Evolutionary conservation across 768 basidiomycete species (phyloP), one percentile per base, ranked within the genome.

Genomic region (Terana coerulea): DNA sequence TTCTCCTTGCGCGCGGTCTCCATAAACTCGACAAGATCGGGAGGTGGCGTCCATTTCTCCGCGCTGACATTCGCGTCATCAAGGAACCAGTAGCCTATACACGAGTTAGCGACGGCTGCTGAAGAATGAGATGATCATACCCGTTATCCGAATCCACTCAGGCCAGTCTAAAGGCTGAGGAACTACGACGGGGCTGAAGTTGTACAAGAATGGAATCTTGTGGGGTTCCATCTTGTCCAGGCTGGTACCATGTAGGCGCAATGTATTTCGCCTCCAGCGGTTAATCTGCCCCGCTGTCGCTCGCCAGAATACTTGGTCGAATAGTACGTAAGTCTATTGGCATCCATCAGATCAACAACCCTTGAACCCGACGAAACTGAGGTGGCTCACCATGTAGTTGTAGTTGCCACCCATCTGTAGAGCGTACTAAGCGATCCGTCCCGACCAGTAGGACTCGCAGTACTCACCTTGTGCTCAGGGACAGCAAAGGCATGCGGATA

Each of bases 401-500:
- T 98, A 99, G 54, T 90, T 76, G 24, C 95, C 95, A 10, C 95
- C 97, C 86, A 97, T 92, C 86, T 91, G 53, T 35, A 49, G 34
- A 46, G 36, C 37, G 41, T 34, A 51, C 24, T 43, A 26, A n/a
- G 26, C 39, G 12, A 46, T 30, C 22, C 41, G 22, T 25, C 30
- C 24, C 8, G 24, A 25, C 35, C 24, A 26, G 22, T 33, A 48
- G 11, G 15, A 15, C 19, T 24, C 5, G 39, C 17, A 3, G 14
- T 7, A 61, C 69, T 21, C 59, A 86, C 89, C 80, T 97, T 98
- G 61, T 81, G 84, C 47, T 98, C 97, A 3, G 97, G 97, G 3
- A 98, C 97, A 12, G 94, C 97, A 60, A 99, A 95, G 2, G 95
- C 95, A 64, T 98, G 95, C 2, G 97, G 95, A 67, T 98, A 99